These are phyloP conservation scores for Sphagnurus paluster DNA, from an alignment of 1,284 basidiomycete genomes.

Conservation along the genomic window DNA sequence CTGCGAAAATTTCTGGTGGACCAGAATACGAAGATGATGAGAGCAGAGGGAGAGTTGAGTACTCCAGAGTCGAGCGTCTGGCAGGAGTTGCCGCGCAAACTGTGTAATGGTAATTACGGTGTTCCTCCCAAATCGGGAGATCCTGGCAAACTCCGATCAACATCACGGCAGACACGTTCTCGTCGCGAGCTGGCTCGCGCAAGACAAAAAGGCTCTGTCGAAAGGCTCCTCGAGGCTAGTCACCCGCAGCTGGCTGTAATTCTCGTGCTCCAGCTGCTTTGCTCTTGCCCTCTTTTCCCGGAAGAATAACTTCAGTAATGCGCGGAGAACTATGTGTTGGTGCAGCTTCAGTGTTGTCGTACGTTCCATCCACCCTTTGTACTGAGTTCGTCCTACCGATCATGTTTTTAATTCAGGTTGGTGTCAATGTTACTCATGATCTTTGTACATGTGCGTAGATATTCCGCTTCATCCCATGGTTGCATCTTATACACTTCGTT, in stretches of 20 bases:
- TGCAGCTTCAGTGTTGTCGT: slow-evolving; percentile 68
- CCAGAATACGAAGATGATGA: slow-evolving; percentile 3
- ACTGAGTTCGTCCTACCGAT: slow-evolving; percentile 18
- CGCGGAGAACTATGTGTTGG: slow-evolving; percentile 74
- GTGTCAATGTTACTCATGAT: slow-evolving; percentile 69
- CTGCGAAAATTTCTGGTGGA: slow-evolving; percentile 6
- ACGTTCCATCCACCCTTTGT: slow-evolving; percentile 28
- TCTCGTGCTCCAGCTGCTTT: slow-evolving; percentile 16
- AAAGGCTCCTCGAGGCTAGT: slow-evolving; percentile 21
- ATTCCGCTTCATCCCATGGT: slow-evolving; percentile 11
- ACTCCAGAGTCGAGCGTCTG: not conserved
- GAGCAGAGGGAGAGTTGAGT: slow-evolving; percentile 3
- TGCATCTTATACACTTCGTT: slow-evolving; percentile 21
- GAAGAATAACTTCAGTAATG: slow-evolving; percentile 35
- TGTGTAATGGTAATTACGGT: slow-evolving; percentile 2
- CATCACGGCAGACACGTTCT: slow-evolving; percentile 31
- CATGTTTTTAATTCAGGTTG: slow-evolving; percentile 43
- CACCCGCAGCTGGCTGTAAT: slow-evolving; percentile 25
- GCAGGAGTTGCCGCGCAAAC: not conserved
- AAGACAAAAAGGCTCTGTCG: slow-evolving; percentile 7
- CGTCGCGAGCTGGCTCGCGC: slow-evolving; percentile 26
- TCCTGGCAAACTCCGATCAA: slow-evolving; percentile 20
- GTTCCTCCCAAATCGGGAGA: slow-evolving; percentile 2
- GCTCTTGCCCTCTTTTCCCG: slow-evolving; percentile 20
- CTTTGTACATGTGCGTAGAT: slow-evolving; percentile 76